Evolutionary conservation across 352 stramenopile species (phyloP), one percentile per base, ranked within the genome.

Genomic region (Pythium phragmiticola): DNA sequence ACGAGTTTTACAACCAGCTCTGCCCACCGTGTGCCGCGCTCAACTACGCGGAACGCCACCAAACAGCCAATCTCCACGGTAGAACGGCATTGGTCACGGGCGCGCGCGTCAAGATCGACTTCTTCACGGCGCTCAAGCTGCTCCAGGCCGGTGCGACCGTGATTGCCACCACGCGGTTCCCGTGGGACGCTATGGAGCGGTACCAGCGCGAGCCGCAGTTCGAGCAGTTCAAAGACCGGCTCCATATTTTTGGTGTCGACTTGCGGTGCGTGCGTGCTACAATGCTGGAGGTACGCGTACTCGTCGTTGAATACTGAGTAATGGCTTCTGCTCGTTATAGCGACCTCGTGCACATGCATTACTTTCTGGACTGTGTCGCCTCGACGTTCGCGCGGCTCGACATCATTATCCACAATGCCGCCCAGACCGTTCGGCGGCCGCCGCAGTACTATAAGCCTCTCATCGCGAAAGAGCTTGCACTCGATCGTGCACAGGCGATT

Each of bases 331-430:
- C 19, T 19, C 47, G 16, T 4, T n/a, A 1, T 41, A 69, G 95
- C 63, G 94, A 98, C 72, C 75, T 98, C 13, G 90, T 96, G 17
- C 92, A 97, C 41, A 63, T 99, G 14, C 95, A 99, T 72, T 81
- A 92, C 48, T 98, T 98, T 68, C 85, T 93, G 12, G 82, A 92
- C 68, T 90, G 84, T 61, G 74, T 94, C 17, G 84, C 92, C 26
- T 80, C 93, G 23, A 63, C 53, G 3, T 89, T 93, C 63, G 66
- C 78, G 46, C 93, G 92, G 11, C 82, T 99, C 28, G 94, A 99
- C 76, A 90, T 98, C 41, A 82, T 99, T 43, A 95, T 99, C 50
- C 97, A 99, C 74, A 99, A 99, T 72, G 96, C 96, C 9, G 98
- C 95, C 76, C 96, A 99, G 77, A 99, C 96, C 0, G 84, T 98